phyloP scores from a whole-genome alignment of 2,329 filamentous ascomycete genomes.

The Fusarium citri region DNA sequence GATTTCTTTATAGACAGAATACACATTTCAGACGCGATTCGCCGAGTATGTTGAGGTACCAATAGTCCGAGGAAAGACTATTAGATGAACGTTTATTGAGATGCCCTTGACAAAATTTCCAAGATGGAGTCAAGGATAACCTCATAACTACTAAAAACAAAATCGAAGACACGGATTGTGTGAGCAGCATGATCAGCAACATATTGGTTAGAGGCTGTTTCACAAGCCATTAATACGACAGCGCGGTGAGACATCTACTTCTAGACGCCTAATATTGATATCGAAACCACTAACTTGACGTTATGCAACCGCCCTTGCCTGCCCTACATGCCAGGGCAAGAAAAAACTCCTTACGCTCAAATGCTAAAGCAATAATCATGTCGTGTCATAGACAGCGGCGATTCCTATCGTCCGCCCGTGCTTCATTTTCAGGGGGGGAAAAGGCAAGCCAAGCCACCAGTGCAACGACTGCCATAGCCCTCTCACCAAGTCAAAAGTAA shows the following conservation, averaged over 20 bases:
- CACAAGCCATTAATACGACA: neutral
- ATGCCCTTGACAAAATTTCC: neutral
- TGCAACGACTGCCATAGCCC: neutral
- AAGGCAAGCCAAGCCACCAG: neutral
- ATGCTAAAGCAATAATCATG: constrained; percentile 27
- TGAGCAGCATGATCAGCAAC: neutral
- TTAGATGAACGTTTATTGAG: neutral
- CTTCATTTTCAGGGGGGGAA: neutral
- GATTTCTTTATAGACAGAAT: constrained; percentile 32
- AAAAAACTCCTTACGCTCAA: constrained; percentile 31
- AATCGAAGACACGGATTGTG: neutral
- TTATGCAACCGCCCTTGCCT: constrained; percentile 2
- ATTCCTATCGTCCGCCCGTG: neutral
- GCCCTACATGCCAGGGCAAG: constrained; percentile 1
- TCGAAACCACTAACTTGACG: constrained; percentile 3
- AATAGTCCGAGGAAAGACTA: neutral
- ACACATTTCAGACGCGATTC: constrained; percentile 3
- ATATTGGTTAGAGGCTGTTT: neutral
- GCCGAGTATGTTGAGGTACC: neutral
- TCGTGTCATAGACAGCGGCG: neutral
- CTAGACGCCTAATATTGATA: neutral
- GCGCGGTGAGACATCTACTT: neutral
- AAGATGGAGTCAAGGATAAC: neutral
- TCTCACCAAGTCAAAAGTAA: neutral
- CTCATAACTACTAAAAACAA: neutral